Conservation (phyloP, 257 asterid genomes). For the Nicotiana benthamiana region DNA sequence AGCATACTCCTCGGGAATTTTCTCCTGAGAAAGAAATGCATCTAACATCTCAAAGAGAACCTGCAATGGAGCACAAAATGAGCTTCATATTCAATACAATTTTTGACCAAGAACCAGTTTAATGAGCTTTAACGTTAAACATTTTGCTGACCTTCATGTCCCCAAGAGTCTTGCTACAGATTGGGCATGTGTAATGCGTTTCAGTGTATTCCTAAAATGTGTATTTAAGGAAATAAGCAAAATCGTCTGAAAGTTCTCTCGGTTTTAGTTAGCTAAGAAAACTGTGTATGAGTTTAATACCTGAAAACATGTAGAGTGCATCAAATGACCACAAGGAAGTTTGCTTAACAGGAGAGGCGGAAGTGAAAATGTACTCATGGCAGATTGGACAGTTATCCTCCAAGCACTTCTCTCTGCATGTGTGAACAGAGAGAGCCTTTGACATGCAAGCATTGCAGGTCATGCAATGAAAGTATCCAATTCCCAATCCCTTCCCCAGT, state of each 20-base stretch:
- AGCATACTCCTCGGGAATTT: conserved; percentile 70
- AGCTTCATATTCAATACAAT: neutral
- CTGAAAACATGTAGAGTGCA: conserved; percentile 91
- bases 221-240: neutral
- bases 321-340: conserved; percentile 82
- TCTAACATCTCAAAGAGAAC: conserved; percentile 72
- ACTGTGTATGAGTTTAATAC: conserved; percentile 24
- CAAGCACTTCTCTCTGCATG: conserved; percentile 72
- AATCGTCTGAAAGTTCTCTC: neutral
- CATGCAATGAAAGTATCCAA: conserved; percentile 85
- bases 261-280: neutral
- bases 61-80: conserved; percentile 26
- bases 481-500: conserved; percentile 77
- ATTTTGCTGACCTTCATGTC: conserved; percentile 70
- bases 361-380: conserved; percentile 72
- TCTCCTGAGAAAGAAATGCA: conserved; percentile 69
- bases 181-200: conserved; percentile 75
- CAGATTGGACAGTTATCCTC: conserved; percentile 91
- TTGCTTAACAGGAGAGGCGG: conserved; percentile 65
- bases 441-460: conserved; percentile 92
- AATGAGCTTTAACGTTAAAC: neutral
- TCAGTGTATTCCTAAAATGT: conserved; percentile 61
- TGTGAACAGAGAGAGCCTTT: conserved; percentile 51
- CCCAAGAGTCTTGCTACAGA: conserved; percentile 90
- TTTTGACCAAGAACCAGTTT: neutral